Evolutionary conservation across 208 protist genomes (phyloP).

Genomic region (Tritrichomonas musculus): DNA sequence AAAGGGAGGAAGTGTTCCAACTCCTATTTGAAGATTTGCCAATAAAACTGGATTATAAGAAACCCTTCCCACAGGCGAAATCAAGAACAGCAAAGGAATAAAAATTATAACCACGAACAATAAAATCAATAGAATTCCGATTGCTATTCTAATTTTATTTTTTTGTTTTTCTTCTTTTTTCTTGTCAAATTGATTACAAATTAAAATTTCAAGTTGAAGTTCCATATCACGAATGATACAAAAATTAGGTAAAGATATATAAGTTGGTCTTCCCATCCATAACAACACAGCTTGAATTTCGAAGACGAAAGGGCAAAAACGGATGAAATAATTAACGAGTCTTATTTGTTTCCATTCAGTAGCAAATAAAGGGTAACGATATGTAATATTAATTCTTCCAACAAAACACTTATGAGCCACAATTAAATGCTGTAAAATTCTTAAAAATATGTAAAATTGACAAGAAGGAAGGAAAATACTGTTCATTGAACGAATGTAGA

Average conservation of each 20-base stretch:
- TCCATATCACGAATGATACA: neutral
- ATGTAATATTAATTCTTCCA: neutral
- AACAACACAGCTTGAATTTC: neutral
- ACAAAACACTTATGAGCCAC: neutral
- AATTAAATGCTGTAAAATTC: neutral
- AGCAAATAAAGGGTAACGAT: neutral
- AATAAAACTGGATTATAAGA: too few relatives aligned
- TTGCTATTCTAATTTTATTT: too few relatives aligned
- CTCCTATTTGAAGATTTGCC: too few relatives aligned
- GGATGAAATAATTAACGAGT: neutral
- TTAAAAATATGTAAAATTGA: neutral
- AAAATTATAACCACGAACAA: too few relatives aligned
- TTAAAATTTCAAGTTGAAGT: neutral
- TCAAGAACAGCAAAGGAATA: too few relatives aligned
- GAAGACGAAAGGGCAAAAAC: neutral
- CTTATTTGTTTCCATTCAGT: neutral
- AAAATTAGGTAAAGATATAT: neutral
- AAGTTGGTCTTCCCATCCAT: neutral
- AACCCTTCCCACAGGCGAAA: too few relatives aligned
- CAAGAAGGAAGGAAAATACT: neutral
- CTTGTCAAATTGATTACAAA: neutral
- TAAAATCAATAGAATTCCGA: too few relatives aligned
- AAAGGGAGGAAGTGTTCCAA: too few relatives aligned
- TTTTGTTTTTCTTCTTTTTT: too few relatives aligned
- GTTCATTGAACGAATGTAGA: neutral